Percentiles rank a stretch among this genome's conserved stretches.
Conservation (phyloP, 805 yeast genomes). For the Lipomyces sp. region DNA sequence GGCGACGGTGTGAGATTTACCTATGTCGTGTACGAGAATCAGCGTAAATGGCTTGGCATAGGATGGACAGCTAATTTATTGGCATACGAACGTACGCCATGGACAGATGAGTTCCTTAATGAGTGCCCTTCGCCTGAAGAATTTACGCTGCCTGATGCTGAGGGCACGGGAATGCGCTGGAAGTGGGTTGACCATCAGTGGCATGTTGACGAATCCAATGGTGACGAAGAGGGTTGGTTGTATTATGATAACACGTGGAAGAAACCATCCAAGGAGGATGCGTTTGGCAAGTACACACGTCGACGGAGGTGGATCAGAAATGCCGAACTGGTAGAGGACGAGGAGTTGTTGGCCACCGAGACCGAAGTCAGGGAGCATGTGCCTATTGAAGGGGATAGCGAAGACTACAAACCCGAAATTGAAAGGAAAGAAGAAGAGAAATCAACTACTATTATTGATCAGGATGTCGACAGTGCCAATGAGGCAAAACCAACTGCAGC, state of each 20-base stretch:
- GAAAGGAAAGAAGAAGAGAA: conserved; percentile 13
- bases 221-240: conserved; percentile 73
- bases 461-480: background rate
- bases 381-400: conserved; percentile 22
- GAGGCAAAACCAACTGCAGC: background rate
- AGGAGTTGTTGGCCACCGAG: conserved; percentile 28
- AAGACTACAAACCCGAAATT: conserved; percentile 28
- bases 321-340: conserved; percentile 69
- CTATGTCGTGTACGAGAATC: conserved; percentile 90
- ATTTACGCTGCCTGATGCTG: conserved; percentile 79
- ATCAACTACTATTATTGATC: background rate
- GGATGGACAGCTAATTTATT: conserved; percentile 96
- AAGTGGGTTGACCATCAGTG: conserved; percentile 93
- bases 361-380: conserved; percentile 17
- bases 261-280: conserved; percentile 82
- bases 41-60: conserved; percentile 95
- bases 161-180: conserved; percentile 77
- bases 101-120: conserved; percentile 96
- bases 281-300: conserved; percentile 88
- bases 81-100: conserved; percentile 90
- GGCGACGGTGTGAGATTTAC: conserved; percentile 73
- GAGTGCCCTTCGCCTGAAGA: conserved; percentile 77
- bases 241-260: conserved; percentile 95
- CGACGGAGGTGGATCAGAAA: conserved; percentile 95
- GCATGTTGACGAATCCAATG: conserved; percentile 69